Conservation (phyloP, 1,284 basidiomycete species). For the Cryptococcus sp. region DNA sequence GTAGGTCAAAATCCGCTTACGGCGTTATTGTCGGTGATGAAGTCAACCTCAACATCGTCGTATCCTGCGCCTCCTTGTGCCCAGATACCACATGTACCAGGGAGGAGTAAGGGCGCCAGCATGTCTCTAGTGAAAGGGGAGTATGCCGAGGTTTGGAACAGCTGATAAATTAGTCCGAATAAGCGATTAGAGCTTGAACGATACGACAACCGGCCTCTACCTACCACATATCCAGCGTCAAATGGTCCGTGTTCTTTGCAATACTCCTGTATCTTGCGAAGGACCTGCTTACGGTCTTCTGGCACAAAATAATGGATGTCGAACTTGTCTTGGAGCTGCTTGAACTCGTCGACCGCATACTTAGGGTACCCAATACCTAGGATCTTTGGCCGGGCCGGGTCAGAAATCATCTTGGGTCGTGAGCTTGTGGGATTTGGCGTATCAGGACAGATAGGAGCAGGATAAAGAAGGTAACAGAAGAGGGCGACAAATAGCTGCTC, state of each 20-base stretch:
- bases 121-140: conserved; percentile 29
- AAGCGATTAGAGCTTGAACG: background rate
- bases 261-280: conserved; percentile 25
- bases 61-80: conserved; percentile 31
- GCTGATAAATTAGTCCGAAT: conserved; percentile 6
- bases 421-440: too few species aligned
- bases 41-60: conserved; percentile 26
- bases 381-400: conserved; percentile 14
- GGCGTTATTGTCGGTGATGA: conserved; percentile 15
- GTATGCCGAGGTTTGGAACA: conserved; percentile 29
- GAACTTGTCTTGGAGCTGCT: conserved; percentile 22
- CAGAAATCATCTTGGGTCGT: too few species aligned
- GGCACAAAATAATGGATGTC: conserved; percentile 37
- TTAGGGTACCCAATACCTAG: conserved; percentile 36
- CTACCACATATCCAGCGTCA: conserved; percentile 32
- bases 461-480: too few species aligned
- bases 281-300: conserved; percentile 24
- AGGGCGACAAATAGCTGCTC: background rate
- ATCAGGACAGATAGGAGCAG: too few species aligned
- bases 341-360: conserved; percentile 28
- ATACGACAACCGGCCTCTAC: conserved; percentile 3
- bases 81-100: conserved; percentile 26
- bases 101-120: conserved; percentile 24
- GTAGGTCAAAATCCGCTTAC: conserved; percentile 9
- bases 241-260: conserved; percentile 33